Evolutionary conservation across 176 grass and related monocot species (phyloP), one percentile per base, ranked within the genome.

Genomic region (Aegilops umbellulata): DNA sequence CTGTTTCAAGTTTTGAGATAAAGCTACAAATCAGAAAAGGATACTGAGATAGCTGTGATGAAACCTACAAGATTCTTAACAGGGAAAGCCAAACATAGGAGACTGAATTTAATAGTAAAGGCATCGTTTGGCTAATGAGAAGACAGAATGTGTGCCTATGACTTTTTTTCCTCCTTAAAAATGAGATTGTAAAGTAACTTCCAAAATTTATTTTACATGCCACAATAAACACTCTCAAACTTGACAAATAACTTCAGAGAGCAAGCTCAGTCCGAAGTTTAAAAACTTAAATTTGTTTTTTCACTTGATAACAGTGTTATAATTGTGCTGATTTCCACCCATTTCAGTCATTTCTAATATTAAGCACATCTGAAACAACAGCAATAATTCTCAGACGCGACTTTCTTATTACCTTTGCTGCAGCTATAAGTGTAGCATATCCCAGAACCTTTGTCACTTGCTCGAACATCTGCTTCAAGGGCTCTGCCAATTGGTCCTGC

Each of bases 401-500:
- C 26, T 66, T 41, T 81, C 17, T 55, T 25, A 70, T 63, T 94
- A 98, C 95, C 95, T 98, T 98, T 95, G 86, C 93, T 98, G 82
- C 93, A 95, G 86, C 95, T 98, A 90, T 98, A 95, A 68, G 95
- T 94, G 78, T 98, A 98, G 86, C 95, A 94, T 83, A 93, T 80
- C 39, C 95, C 95, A 74, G 93, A 94, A 60, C 95, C 95, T 80
- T 86, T 98, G 42, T 95, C 89, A 64, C 93, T 89, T 65, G 91
- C 79, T 79, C 95, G 74, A 63, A 98, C 80, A 89, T 98, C 95
- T 78, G 93, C 95, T 90, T 98, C 95, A 78, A 98, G 87, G 19
- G 86, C 95, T 92, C 95, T 95, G 55, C 95, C 95, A 13, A 98
- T 71, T 57, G 95, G 95, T 25, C 93, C 95, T 42, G 90, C 95